Evolutionary conservation across 352 stramenopile genomes (phyloP).

Genomic region (Pythium guiyangense): DNA sequence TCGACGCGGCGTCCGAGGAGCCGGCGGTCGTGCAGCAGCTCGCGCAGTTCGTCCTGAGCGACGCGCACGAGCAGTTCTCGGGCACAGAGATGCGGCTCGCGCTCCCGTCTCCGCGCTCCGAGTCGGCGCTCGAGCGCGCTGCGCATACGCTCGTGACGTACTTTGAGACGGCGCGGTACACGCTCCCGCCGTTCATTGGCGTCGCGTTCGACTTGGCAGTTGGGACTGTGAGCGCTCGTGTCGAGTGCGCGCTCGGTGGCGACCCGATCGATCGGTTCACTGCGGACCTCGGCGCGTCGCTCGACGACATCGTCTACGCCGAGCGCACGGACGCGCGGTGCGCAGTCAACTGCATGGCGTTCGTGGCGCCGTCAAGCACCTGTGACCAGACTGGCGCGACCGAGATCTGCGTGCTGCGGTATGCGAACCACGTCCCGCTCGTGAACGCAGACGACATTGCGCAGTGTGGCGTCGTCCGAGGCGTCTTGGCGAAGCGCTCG

Average conservation of each 20-base stretch:
- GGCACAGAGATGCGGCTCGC: constrained; percentile 74
- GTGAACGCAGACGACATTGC: constrained; percentile 55
- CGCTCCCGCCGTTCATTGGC: constrained; percentile 34
- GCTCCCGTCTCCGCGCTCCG: constrained; percentile 35
- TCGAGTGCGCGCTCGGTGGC: constrained; percentile 31
- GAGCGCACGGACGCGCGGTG: constrained; percentile 22
- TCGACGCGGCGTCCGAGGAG: constrained; percentile 56
- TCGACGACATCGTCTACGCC: constrained; percentile 43
- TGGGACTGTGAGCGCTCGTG: constrained; percentile 20
- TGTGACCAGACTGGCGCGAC: constrained; percentile 18
- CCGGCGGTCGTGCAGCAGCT: constrained; percentile 56
- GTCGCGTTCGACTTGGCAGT: constrained; percentile 64
- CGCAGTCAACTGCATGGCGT: constrained; percentile 43
- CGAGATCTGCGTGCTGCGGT: constrained; percentile 63
- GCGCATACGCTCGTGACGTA: constrained; percentile 52
- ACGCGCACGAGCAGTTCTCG: constrained; percentile 63
- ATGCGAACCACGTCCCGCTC: constrained; percentile 68
- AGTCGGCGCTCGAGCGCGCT: constrained; percentile 35
- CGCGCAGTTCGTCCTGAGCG: constrained; percentile 49
- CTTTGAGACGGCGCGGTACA: constrained; percentile 69
- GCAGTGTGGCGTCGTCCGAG: constrained; percentile 46
- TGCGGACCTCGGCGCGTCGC: constrained; percentile 27
- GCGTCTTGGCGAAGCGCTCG: constrained; percentile 24
- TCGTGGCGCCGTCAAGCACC: constrained; percentile 23
- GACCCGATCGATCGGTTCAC: constrained; percentile 62